Evolutionary conservation across 306 rosid genomes (phyloP), one percentile per base, ranked within the genome.

Genomic region (Sesbania bispinosa): DNA sequence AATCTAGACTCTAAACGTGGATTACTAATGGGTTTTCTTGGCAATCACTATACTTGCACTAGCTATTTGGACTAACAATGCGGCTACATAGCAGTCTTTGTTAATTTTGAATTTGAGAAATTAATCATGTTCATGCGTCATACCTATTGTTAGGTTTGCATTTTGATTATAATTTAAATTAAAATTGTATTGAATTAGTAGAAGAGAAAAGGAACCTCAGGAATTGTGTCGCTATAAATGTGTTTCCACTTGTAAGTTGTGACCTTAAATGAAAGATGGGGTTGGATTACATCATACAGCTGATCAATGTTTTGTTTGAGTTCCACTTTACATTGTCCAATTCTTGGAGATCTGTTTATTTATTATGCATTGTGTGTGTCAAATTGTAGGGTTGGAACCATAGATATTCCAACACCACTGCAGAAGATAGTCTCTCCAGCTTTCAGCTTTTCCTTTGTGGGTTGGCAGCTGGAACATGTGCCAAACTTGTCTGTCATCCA

Each of bases 401-500:
- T 7, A 76, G 76, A 64, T 74, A 71, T 59, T 79, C 81, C 23
- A 79, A 73, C 59, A 21, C 53, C 20, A 11, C 58, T 18, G 16
- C 80, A 18, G 88, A 77, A n/a, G 77, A 77, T 53, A 59, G 67
- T 65, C 59, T 78, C 61, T 83, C 97, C n/a, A 89, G 96, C 84
- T 80, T 90, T 79, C 97, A 94, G 77, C 92, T 87, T 79, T 83
- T 90, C 65, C 26, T 94, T 32, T 90, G 97, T 73, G 98, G 97
- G 61, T 79, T 94, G 77, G 96, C 92, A 0, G 91, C 98, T 26
- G 97, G 98, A 42, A 94, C 96, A 54, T 94, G 92, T 77, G 98
- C 97, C 53, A 94, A 90, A 78, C 95, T 90, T 65, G 95, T 89
- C 65, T 94, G 98, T 60, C 98, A 94, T 87, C 98, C 98, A 13